Evolutionary conservation across 2,329 filamentous ascomycete genomes (phyloP).

Genomic region (Epichloe amarillans): DNA sequence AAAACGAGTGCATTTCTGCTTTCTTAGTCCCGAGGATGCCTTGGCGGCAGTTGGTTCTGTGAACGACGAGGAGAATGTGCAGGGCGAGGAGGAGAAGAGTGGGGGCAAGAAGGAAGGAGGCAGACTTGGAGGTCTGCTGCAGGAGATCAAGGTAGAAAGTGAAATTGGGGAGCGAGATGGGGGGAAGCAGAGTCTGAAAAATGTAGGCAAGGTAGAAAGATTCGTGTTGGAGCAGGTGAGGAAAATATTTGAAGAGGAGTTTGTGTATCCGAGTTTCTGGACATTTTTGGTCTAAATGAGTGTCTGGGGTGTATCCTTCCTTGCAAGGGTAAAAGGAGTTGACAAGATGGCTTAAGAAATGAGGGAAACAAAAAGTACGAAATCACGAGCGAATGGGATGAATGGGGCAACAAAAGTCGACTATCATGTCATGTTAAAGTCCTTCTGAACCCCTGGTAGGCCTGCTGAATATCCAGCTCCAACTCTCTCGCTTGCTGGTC

Average conservation of each 20-base stretch:
- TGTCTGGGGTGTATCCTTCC: neutral
- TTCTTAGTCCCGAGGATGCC: conserved; percentile 84
- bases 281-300: conserved; percentile 67
- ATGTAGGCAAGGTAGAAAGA: conserved; percentile 95
- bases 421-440: conserved; percentile 44
- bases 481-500: conserved; percentile 81
- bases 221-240: conserved; percentile 95
- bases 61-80: conserved; percentile 17
- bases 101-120: conserved; percentile 16
- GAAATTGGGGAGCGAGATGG: conserved; percentile 90
- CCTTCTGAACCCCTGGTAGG: conserved; percentile 86
- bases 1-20: conserved; percentile 83
- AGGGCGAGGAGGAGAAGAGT: conserved; percentile 9
- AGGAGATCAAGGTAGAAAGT: conserved; percentile 92
- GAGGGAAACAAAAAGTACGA: neutral
- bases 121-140: conserved; percentile 60
- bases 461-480: conserved; percentile 85
- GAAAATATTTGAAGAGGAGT: conserved; percentile 95
- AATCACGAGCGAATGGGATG: neutral
- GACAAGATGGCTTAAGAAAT: neutral
- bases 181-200: conserved; percentile 94
- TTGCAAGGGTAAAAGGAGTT: too few species aligned
- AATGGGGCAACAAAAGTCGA: neutral
- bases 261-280: conserved; percentile 98
- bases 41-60: conserved; percentile 51